Evolutionary conservation across 345 rosid species (phyloP).

Genomic region (Cardamine chenopodiifolia): DNA sequence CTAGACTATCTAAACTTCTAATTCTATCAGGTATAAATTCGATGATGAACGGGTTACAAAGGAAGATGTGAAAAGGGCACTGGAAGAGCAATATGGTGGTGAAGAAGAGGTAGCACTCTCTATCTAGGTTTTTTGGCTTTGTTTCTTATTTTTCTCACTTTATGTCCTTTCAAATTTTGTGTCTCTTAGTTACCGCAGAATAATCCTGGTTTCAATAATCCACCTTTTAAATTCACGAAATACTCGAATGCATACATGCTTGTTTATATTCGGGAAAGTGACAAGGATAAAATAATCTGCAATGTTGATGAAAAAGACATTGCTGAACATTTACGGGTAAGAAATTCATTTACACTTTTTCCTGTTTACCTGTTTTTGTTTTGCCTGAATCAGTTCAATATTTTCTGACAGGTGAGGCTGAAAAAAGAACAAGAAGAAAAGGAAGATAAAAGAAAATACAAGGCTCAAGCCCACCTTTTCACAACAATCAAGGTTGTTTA

Average conservation of each 20-base stretch:
- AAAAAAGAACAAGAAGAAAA: slow-evolving; percentile 97
- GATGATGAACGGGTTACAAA: slow-evolving; percentile 99
- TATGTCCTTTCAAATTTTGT: slow-evolving; percentile 27
- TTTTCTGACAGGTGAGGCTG: slow-evolving; percentile 70
- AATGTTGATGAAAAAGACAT: slow-evolving; percentile 97
- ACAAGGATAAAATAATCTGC: slow-evolving; percentile 93
- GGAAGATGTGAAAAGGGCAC: slow-evolving; percentile 85
- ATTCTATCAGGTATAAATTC: slow-evolving; percentile 74
- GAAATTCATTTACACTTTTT: slow-evolving; percentile 6
- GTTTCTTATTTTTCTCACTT: slow-evolving; percentile 19
- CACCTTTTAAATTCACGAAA: slow-evolving; percentile 95
- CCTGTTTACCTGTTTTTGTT: slow-evolving; percentile 1
- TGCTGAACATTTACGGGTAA: slow-evolving; percentile 96
- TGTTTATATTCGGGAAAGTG: slow-evolving; percentile 92
- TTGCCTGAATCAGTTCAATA: slow-evolving; percentile 26
- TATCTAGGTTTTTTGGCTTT: slow-evolving; percentile 29
- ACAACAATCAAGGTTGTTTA: slow-evolving; percentile 82
- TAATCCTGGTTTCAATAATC: slow-evolving; percentile 89
- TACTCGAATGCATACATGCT: slow-evolving; percentile 99
- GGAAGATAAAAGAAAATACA: slow-evolving; percentile 81
- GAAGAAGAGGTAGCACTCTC: slow-evolving; percentile 87
- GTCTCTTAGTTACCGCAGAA: slow-evolving; percentile 73
- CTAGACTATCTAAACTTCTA: slow-evolving; percentile 20
- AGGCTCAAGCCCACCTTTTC: slow-evolving; percentile 93
- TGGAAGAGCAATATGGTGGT: slow-evolving; percentile 99